A percentile compares a stretch with the other conserved stretches of the same genome.
phyloP scores from a whole-genome alignment of 129 eudicot genomes.

The Gnaphalium uliginosum region DNA sequence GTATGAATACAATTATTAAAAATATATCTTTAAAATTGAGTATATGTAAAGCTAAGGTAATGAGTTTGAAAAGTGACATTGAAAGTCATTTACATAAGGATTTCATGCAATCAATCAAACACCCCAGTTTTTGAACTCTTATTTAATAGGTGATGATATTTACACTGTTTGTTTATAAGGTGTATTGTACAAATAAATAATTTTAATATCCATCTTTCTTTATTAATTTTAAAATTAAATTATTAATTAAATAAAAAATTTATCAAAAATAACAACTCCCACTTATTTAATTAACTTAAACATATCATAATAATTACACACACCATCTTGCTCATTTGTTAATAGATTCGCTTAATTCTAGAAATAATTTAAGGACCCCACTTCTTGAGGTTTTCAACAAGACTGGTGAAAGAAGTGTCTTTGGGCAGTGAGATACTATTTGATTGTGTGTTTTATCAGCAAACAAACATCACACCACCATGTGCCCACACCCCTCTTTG shows the following conservation, averaged over 20 bases:
- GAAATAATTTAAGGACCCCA: conserved; percentile 47
- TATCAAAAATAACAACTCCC: not conserved
- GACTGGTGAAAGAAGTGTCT: conserved; percentile 19
- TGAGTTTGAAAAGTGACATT: too few species aligned
- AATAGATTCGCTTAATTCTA: conserved; percentile 28
- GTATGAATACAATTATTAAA: too few species aligned
- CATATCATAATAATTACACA: not conserved
- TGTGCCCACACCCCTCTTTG: conserved; percentile 35
- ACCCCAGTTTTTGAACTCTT: conserved; percentile 1
- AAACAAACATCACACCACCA: conserved; percentile 30
- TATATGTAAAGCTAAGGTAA: too few species aligned
- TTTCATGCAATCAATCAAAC: too few species aligned
- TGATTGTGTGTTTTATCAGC: conserved; percentile 32
- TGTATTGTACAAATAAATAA: too few species aligned
- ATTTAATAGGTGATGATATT: too few species aligned
- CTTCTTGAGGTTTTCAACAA: conserved; percentile 33
- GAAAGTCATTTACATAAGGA: too few species aligned
- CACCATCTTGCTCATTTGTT: conserved; percentile 10
- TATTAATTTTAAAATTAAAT: not conserved
- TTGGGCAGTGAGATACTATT: conserved; percentile 30
- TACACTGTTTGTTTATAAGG: too few species aligned
- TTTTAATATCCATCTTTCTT: not conserved
- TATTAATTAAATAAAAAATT: not conserved
- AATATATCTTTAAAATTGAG: too few species aligned
- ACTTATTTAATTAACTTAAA: not conserved